These are phyloP conservation scores for Alternaria sp. DNA, from an alignment of 2,329 filamentous ascomycete species.

Conservation along the genomic window DNA sequence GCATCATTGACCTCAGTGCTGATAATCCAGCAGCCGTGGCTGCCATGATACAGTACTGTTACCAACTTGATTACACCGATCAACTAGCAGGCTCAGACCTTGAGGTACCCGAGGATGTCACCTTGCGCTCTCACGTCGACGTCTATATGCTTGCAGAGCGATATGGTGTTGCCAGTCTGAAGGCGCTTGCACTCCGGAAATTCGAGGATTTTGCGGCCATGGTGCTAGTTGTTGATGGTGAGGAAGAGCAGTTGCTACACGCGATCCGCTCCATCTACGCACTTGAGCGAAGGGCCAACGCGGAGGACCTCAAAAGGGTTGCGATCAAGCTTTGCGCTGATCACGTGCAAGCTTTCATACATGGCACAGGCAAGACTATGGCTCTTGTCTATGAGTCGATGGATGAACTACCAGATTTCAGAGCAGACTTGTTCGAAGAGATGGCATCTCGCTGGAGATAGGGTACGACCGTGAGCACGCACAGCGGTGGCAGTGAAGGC, in stretches of 20 bases:
- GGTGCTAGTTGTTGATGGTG: constrained; percentile 32
- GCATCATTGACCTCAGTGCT: constrained; percentile 42
- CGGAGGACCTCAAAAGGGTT: constrained; percentile 32
- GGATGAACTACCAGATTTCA: constrained; percentile 44
- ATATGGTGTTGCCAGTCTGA: constrained; percentile 39
- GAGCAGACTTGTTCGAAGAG: constrained; percentile 43
- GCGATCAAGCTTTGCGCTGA: constrained; percentile 42
- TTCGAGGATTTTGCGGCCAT: constrained; percentile 37
- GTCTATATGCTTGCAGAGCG: constrained; percentile 43
- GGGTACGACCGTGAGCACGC: neutral
- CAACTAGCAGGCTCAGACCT: constrained; percentile 29
- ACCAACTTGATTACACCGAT: constrained; percentile 44
- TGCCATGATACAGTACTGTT: constrained; percentile 48
- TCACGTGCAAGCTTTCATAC: constrained; percentile 41
- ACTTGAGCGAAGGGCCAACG: constrained; percentile 32
- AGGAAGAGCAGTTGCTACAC: constrained; percentile 38
- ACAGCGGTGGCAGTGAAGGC: neutral
- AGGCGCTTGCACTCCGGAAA: constrained; percentile 37
- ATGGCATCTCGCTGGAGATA: constrained; percentile 39
- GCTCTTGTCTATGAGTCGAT: constrained; percentile 39
- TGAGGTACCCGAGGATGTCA: constrained; percentile 32
- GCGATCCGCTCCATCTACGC: constrained; percentile 41
- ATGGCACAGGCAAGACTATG: constrained; percentile 38
- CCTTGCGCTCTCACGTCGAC: constrained; percentile 40
- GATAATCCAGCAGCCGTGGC: constrained; percentile 44